These are phyloP conservation scores for Rhynchospora tenuis DNA, from an alignment of 176 grass and related monocot genomes.

Conservation along the genomic window DNA sequence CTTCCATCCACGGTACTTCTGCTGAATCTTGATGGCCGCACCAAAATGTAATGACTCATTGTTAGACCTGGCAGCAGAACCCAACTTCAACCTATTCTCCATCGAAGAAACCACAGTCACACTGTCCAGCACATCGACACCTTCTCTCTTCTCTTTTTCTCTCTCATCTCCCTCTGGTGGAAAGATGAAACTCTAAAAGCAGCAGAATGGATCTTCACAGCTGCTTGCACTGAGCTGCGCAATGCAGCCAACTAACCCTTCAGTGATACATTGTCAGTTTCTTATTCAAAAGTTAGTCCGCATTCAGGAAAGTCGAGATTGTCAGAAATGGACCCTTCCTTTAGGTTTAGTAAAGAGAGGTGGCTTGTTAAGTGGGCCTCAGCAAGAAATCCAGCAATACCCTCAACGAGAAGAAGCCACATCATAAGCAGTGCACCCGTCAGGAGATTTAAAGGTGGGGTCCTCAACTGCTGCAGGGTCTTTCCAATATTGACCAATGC, in stretches of 20 bases:
- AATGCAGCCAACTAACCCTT: conserved; percentile 49
- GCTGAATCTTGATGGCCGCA: conserved; percentile 61
- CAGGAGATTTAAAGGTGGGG: conserved; percentile 59
- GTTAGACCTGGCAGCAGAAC: conserved; percentile 16
- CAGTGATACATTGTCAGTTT: conserved; percentile 7
- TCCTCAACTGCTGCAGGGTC: conserved; percentile 65
- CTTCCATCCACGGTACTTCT: conserved; percentile 84
- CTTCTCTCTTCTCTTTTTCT: conserved; percentile 25
- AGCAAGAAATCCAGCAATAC: conserved; percentile 79
- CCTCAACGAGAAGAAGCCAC: conserved; percentile 65
- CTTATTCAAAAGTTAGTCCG: conserved; percentile 42
- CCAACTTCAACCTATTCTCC: conserved; percentile 27
- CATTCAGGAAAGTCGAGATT: conserved; percentile 28
- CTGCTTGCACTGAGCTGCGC: conserved; percentile 65
- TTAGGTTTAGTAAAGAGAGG: conserved; percentile 55
- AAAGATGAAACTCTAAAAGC: conserved; percentile 70
- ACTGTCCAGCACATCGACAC: conserved; percentile 4
- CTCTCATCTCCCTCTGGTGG: conserved; percentile 38
- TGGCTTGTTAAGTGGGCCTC: conserved; percentile 80
- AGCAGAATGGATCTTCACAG: conserved; percentile 50
- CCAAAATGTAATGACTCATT: conserved; percentile 43
- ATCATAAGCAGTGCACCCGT: conserved; percentile 59
- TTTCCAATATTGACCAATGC: conserved; percentile 49
- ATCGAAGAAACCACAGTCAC: conserved; percentile 23
- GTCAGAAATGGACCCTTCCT: conserved; percentile 37